A percentile compares a stretch with the other conserved stretches of the same genome.
Evolutionary conservation across 345 rosid genomes (phyloP).

Genomic region (Rhodomyrtus tomentosa): DNA sequence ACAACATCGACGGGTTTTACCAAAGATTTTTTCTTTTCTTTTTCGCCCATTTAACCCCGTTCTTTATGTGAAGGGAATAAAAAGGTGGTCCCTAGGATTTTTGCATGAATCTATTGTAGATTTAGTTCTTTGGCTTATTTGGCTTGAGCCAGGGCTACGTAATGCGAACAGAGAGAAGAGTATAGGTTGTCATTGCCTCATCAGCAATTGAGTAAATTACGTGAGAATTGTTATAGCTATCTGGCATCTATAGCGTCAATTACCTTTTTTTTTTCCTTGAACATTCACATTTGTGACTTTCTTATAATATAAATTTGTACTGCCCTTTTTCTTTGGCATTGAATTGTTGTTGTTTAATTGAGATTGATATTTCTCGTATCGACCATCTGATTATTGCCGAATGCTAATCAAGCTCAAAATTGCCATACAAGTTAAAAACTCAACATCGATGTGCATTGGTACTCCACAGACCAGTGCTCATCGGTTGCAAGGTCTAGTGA

Average conservation of each 20-base stretch:
- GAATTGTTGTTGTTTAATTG: neutral
- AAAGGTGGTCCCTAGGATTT: neutral
- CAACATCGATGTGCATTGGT: rapidly evolving
- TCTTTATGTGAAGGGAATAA: neutral
- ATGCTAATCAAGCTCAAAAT: neutral
- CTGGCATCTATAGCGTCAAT: neutral
- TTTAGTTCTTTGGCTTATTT: neutral
- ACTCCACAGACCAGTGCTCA: too few species aligned
- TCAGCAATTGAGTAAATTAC: neutral
- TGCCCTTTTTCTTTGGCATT: neutral
- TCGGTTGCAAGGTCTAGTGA: too few species aligned
- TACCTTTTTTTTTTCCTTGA: neutral
- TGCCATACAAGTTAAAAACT: neutral
- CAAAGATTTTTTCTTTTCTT: neutral
- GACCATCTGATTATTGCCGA: neutral
- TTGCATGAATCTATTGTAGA: neutral
- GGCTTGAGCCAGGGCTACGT: neutral
- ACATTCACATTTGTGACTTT: neutral
- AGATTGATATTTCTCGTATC: neutral
- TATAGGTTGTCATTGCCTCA: neutral
- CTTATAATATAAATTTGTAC: neutral
- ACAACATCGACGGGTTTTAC: neutral
- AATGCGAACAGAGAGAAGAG: neutral
- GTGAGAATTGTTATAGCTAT: neutral
- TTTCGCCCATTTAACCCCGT: neutral